These are phyloP conservation scores for Aspergillus niger DNA, from an alignment of 2,329 filamentous ascomycete species.

Conservation along the genomic window DNA sequence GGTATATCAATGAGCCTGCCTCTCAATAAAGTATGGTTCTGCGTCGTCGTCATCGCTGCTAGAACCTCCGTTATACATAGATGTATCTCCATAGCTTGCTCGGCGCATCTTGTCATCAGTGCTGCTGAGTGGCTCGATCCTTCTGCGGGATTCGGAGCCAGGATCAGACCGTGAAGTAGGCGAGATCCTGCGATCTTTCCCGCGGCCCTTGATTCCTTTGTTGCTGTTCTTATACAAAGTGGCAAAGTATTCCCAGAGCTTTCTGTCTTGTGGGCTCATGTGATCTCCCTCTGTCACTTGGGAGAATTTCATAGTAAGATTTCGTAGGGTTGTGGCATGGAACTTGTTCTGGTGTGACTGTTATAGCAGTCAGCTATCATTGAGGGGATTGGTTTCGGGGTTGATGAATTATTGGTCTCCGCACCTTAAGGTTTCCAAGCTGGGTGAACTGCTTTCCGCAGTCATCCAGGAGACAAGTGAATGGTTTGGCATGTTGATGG, in stretches of 20 bases:
- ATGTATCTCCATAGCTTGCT: constrained; percentile 32
- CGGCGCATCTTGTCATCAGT: constrained; percentile 31
- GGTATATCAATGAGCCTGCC: constrained; percentile 20
- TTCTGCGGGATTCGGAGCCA: constrained; percentile 15
- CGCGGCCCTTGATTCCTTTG: constrained; percentile 95
- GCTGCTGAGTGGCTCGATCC: constrained; percentile 24
- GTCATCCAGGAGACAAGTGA: constrained; percentile 75
- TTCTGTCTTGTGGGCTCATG: constrained; percentile 69
- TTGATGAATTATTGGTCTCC: neutral
- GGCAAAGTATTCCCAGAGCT: constrained; percentile 82
- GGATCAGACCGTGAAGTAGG: constrained; percentile 30
- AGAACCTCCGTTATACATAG: constrained; percentile 33
- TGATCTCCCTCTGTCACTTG: constrained; percentile 61
- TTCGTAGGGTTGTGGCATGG: constrained; percentile 71
- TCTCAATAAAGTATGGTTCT: constrained; percentile 31
- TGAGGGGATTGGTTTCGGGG: neutral
- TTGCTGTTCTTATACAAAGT: constrained; percentile 96
- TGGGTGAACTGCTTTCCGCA: constrained; percentile 90
- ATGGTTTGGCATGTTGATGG: constrained; percentile 76
- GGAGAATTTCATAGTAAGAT: constrained; percentile 71
- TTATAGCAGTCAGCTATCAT: constrained; percentile 14
- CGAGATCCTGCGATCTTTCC: constrained; percentile 67
- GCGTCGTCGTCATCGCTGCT: constrained; percentile 38
- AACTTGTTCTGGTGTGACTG: constrained; percentile 94
- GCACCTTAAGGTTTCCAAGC: constrained; percentile 85